Evolutionary conservation across 1,139 yeast species (phyloP).

Genomic region (Schizosaccharomyces versatilis): DNA sequence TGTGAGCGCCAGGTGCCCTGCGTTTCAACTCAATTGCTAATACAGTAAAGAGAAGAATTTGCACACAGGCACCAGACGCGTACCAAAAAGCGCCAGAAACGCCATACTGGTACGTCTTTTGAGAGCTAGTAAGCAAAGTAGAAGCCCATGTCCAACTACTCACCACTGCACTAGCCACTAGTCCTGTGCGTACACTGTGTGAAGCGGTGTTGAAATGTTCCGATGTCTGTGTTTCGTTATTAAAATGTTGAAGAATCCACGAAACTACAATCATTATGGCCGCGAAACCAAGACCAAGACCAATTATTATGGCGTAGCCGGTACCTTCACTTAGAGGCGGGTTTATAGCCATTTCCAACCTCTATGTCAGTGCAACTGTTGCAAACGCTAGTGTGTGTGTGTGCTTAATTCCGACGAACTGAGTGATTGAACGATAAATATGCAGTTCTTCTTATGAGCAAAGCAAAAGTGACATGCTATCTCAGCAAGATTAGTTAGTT

Average conservation of each 20-base stretch:
- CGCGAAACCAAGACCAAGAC: constrained; percentile 66
- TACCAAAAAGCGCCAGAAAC: constrained; percentile 54
- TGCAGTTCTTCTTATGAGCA: too few species aligned
- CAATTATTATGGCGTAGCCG: constrained; percentile 86
- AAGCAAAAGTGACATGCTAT: too few species aligned
- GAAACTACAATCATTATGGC: constrained; percentile 59
- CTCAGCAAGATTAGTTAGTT: too few species aligned
- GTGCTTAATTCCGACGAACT: too few species aligned
- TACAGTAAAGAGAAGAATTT: constrained; percentile 48
- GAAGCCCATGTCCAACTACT: constrained; percentile 94
- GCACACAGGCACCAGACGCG: constrained; percentile 59
- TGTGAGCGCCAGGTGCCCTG: constrained; percentile 56
- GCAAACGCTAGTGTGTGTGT: too few species aligned
- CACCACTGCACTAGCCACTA: constrained; percentile 70
- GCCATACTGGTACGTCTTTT: constrained; percentile 63
- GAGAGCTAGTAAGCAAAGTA: constrained; percentile 49
- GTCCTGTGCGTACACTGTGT: constrained; percentile 56
- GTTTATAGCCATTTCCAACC: background rate
- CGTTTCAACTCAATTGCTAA: constrained; percentile 54
- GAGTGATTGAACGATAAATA: too few species aligned
- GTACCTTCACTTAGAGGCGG: constrained; percentile 40
- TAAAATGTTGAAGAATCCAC: constrained; percentile 45
- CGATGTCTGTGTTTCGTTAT: constrained; percentile 61
- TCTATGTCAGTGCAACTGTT: too few species aligned
- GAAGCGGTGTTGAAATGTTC: constrained; percentile 84